phyloP scores from a whole-genome alignment of 2,329 filamentous ascomycete genomes.

The Colletotrichum somersetense region DNA sequence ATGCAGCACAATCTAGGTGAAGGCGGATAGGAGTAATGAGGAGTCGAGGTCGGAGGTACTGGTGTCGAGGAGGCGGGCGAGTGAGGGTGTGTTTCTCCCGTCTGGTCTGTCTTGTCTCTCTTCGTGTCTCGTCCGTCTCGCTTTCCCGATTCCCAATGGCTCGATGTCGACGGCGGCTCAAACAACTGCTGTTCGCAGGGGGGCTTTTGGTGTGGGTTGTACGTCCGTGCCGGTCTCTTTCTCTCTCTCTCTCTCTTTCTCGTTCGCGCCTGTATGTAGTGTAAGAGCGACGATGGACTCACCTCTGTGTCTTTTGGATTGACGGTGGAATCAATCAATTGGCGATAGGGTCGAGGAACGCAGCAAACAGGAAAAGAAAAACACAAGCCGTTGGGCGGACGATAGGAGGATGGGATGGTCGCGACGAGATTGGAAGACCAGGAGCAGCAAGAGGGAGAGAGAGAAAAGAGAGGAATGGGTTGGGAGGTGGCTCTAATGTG shows the following conservation, averaged over 20 bases:
- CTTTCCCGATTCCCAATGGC: constrained; percentile 28
- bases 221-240: not conserved
- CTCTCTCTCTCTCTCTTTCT: constrained; percentile 16
- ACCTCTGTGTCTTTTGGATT: constrained; percentile 27
- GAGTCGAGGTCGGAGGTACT: constrained; percentile 21
- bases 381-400: constrained; percentile 40
- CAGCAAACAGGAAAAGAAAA: constrained; percentile 43
- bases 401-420: constrained; percentile 43
- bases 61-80: constrained; percentile 10
- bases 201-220: constrained; percentile 9
- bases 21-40: constrained; percentile 15
- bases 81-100: constrained; percentile 1
- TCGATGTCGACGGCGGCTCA: constrained; percentile 19
- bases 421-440: constrained; percentile 40
- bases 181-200: constrained; percentile 12
- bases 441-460: constrained; percentile 41
- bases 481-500: constrained; percentile 44
- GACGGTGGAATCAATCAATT: constrained; percentile 33
- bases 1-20: constrained; percentile 29
- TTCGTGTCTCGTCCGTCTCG: constrained; percentile 33
- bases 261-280: constrained; percentile 1
- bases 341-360: constrained; percentile 34
- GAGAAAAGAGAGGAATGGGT: constrained; percentile 44
- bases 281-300: constrained; percentile 3
- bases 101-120: constrained; percentile 35